Percentiles rank a stretch among this genome's conserved stretches.
phyloP scores from a whole-genome alignment of 768 basidiomycete species.

The Amanita rubescens region DNA sequence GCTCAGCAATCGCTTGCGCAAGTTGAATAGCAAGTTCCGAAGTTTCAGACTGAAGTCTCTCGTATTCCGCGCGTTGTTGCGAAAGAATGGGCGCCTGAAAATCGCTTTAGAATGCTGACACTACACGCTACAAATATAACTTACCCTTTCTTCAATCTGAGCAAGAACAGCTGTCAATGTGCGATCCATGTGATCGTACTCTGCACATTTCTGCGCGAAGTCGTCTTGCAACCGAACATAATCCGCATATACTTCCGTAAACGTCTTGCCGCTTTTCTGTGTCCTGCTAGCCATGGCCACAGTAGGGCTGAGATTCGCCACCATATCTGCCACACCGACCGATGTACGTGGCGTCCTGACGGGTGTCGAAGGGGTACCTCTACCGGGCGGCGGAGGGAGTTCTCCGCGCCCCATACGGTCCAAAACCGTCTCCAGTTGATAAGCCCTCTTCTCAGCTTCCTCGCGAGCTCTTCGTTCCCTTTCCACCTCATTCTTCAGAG shows the following conservation, averaged over 20 bases:
- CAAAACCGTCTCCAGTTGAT: slow-evolving; percentile 67
- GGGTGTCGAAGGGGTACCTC: slow-evolving; percentile 43
- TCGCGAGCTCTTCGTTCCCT: slow-evolving; percentile 64
- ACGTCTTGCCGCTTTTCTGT: slow-evolving; percentile 80
- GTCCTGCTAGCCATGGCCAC: slow-evolving; percentile 78
- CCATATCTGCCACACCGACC: slow-evolving; percentile 43
- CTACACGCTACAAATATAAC: slow-evolving; percentile 18
- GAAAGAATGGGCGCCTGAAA: slow-evolving; percentile 83
- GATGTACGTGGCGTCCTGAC: slow-evolving; percentile 29
- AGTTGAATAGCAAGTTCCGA: slow-evolving; percentile 77
- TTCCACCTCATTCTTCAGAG: slow-evolving; percentile 63
- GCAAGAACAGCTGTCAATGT: slow-evolving; percentile 73
- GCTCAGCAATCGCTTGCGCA: slow-evolving; percentile 63
- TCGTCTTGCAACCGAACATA: slow-evolving; percentile 84
- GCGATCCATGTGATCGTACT: slow-evolving; percentile 80
- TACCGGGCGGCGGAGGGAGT: slow-evolving; percentile 47
- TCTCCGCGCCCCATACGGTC: slow-evolving; percentile 69
- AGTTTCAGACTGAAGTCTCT: slow-evolving; percentile 73
- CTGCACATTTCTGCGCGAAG: slow-evolving; percentile 65
- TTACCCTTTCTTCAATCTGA: slow-evolving; percentile 86
- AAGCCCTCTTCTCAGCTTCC: slow-evolving; percentile 60
- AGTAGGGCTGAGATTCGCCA: slow-evolving; percentile 77
- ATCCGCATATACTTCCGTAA: slow-evolving; percentile 92
- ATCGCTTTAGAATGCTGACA: slow-evolving; percentile 1
- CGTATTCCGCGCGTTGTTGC: slow-evolving; percentile 87